Base-by-base conservation (phyloP, 345 rosid genomes). In the Durio zibethinus region DNA sequence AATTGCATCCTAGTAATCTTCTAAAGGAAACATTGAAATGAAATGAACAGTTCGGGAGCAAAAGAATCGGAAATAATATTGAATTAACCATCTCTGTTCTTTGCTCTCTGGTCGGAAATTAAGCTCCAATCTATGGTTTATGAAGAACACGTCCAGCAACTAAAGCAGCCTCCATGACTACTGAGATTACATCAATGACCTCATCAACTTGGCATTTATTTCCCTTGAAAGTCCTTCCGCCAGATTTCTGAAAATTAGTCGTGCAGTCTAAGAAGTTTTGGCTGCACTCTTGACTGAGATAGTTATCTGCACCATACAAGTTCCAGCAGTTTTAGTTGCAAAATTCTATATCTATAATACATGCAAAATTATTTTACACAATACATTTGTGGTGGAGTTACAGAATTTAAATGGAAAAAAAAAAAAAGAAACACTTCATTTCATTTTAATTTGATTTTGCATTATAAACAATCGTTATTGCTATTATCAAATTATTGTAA, bases 281-380 rank as follows among this genome's bases (percentile, higher is more conserved):
- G 88, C 98, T 93, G 82, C 98, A 93, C 65, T 93, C 97, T 79
- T 89, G 91, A 78, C 98, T 93, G 62, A 96, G 81, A 84, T 96
- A 96, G 31, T 86, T 95, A 83, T 92, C 97, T 92, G 89, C 89
- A 80, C 45, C 38, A 48, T 11, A 18, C n/a, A 29, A 1, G 65
- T 61, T 12, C 9, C 18, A 10, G 3, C 65, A 2, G 36, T 60
- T 60, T 25, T 29, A 12, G 7, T 29, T 29, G 18, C 38, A 29
- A 14, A 61, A 61, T 29, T 61, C 9, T 1, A 23, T 15, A 2
- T 29, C 18, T 15, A 25, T 23, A 57, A 23, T 21, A 21, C 60
- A 6, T 54, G 60, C 1, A 23, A 20, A 53, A 20, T 53, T 20
- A 53, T 53, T 2, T 0, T 20, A 52, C 7, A 6, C 10, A 52